A percentile compares a stretch with the other conserved stretches of the same genome.
Evolutionary conservation across 805 yeast genomes (phyloP).

Genomic region (Ogataea degrootiae): DNA sequence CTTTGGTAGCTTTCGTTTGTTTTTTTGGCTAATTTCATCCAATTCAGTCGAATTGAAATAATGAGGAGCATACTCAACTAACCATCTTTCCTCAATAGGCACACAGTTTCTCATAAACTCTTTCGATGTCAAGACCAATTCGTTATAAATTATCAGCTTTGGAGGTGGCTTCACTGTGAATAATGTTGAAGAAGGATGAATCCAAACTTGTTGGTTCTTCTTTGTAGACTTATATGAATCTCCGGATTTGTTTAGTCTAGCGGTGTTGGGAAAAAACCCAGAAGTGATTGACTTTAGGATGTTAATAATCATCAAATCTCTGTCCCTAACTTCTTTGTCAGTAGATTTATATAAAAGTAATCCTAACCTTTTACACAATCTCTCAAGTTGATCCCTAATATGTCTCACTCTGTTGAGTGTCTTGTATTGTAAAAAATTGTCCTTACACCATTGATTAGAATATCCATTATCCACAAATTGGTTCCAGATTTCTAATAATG

Average conservation of each 20-base stretch:
- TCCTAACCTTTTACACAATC: conserved; percentile 53
- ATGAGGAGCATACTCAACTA: conserved; percentile 71
- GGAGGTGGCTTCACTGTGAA: conserved; percentile 67
- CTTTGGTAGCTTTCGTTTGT: not conserved
- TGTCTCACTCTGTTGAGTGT: conserved; percentile 65
- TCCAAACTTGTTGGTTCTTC: conserved; percentile 64
- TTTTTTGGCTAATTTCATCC: not conserved
- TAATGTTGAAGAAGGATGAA: conserved; percentile 84
- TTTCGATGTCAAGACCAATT: conserved; percentile 75
- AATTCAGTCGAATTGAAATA: conserved; percentile 26
- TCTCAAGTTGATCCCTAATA: conserved; percentile 63
- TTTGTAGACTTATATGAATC: conserved; percentile 64
- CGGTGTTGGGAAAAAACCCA: conserved; percentile 68
- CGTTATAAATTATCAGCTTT: conserved; percentile 71
- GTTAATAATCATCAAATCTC: conserved; percentile 24
- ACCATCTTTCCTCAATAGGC: conserved; percentile 68
- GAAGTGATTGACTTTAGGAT: conserved; percentile 55
- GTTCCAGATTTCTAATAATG: conserved; percentile 68
- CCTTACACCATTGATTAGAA: conserved; percentile 79
- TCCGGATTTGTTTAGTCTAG: conserved; percentile 55
- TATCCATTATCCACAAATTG: conserved; percentile 68
- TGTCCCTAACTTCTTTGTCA: conserved; percentile 23
- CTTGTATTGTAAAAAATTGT: conserved; percentile 73
- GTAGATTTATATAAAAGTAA: conserved; percentile 32
- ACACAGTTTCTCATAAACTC: conserved; percentile 85